phyloP scores from a whole-genome alignment of 345 rosid species.

The Lepidium aucheri region DNA sequence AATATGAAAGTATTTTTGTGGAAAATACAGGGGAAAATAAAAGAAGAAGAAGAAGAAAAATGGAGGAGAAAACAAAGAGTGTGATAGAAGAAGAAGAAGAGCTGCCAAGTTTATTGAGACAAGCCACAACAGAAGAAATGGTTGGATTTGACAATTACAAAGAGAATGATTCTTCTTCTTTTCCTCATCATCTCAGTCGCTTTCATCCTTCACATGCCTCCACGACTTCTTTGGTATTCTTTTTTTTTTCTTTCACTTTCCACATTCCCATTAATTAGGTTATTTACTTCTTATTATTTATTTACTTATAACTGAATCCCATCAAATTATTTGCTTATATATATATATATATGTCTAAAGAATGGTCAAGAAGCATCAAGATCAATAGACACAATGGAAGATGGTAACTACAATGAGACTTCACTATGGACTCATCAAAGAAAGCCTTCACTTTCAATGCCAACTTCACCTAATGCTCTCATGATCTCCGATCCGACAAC shows the following conservation, averaged over 20 bases:
- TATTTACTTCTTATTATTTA: not conserved
- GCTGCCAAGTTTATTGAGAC: conserved; percentile 40
- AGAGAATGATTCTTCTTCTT: not conserved
- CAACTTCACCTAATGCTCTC: conserved; percentile 35
- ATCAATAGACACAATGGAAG: conserved; percentile 15
- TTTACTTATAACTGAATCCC: not conserved
- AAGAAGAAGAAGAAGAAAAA: not conserved
- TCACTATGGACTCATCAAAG: conserved; percentile 28
- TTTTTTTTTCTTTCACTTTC: not conserved
- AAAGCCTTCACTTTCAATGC: conserved; percentile 61
- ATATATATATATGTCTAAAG: not conserved
- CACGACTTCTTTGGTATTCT: conserved; percentile 23
- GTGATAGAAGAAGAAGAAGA: conserved; percentile 19
- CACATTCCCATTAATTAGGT: conserved; percentile 4
- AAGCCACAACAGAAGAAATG: conserved; percentile 40
- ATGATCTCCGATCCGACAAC: conserved; percentile 18
- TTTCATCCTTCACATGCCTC: conserved; percentile 32
- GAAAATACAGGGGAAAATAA: not conserved
- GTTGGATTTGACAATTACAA: conserved; percentile 39
- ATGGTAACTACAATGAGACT: not conserved
- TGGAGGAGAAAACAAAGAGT: conserved; percentile 26
- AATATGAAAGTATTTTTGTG: not conserved
- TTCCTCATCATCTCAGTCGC: conserved; percentile 12
- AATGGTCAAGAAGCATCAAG: conserved; percentile 17
- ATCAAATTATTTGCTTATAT: not conserved